A percentile compares a stretch with the other conserved stretches of the same genome.
These are phyloP conservation scores for Phaseolus lunatus DNA, from an alignment of 306 rosid species.

Conservation along the genomic window DNA sequence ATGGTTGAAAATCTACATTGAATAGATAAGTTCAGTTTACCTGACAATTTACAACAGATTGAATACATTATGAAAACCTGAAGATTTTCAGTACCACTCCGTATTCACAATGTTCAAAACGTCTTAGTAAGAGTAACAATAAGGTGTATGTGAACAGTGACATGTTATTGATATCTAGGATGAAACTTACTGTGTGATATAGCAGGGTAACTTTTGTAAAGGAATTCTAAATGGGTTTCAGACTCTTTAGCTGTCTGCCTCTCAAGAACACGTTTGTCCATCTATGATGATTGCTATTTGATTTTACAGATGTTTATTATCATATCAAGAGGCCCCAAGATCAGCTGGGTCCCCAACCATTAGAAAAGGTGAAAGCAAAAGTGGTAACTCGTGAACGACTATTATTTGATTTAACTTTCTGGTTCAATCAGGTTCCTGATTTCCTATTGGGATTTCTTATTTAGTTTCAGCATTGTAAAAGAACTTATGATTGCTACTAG, in stretches of 20 bases:
- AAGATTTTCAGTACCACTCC: not conserved
- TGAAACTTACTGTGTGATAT: not conserved
- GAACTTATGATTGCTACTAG: slow-evolving; percentile 29
- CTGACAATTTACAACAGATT: not conserved
- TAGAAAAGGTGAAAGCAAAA: slow-evolving; percentile 19
- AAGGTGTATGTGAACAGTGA: not conserved
- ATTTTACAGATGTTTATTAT: slow-evolving; percentile 26
- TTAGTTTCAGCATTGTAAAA: slow-evolving; percentile 13
- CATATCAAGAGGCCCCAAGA: not conserved
- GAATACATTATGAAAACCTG: not conserved
- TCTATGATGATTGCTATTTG: slow-evolving; percentile 20
- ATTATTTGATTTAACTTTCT: slow-evolving; percentile 24
- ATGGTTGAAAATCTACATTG: not conserved
- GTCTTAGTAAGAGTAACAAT: not conserved
- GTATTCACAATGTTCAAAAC: too few species aligned
- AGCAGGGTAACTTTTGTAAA: not conserved
- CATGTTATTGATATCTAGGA: not conserved
- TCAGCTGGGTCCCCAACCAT: slow-evolving; percentile 10
- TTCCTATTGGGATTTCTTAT: slow-evolving; percentile 19
- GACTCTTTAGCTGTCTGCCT: not conserved
- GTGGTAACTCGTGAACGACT: slow-evolving; percentile 20
- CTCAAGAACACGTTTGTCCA: slow-evolving; percentile 14
- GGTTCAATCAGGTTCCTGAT: slow-evolving; percentile 8
- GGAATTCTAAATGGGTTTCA: not conserved
- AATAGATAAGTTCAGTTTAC: not conserved